Base-by-base conservation (phyloP, 208 protist species). In the Sergeia podlipaevii region DNA sequence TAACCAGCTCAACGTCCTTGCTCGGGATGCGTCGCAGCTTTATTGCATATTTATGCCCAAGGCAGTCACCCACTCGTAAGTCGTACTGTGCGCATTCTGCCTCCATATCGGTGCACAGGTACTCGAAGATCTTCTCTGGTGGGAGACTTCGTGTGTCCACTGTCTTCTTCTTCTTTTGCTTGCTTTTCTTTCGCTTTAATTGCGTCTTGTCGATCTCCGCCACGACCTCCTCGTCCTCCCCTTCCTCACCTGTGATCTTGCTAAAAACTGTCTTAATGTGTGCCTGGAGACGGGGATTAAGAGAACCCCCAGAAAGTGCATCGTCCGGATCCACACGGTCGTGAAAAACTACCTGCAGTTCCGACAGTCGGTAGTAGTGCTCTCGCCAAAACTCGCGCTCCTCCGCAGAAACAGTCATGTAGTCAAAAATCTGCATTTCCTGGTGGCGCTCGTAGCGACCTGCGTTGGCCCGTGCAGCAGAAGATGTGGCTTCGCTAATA, bases 31-130 rank as follows among this genome's bases (percentile, higher is more conserved):
- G 71, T 2, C 74, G 77, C 8, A 94, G 70, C 23, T 65, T 81
- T 8, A 94, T 66, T 47, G 65, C 27, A 62, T 94, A 94, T 34
- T 65, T 61, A 67, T 91, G 91, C 7, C 77, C 78, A 5, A 54
- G 46, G 55, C 79, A 84, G 57, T 91, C 83, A 0, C 83, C 87
- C 7, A 75, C 42, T 18, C 58, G 59, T 28, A 91, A 49, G 48
- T 91, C 83, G 37, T 74, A 77, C 26, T 39, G 57, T 13, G 73
- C 71, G 43, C 66, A 77, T 41, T 80, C 73, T 3, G 73, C 74
- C 49, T 94, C 87, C 70, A 86, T 82, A 50, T 89, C 80, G 15
- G 80, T 75, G 65, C 87, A 94, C 13, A 89, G 61, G 48, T 87
- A 86, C 61, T 87, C 80, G 59, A 82, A 94, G 38, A 91, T 39